A percentile compares a stretch with the other conserved stretches of the same genome.
phyloP scores from a whole-genome alignment of 1,139 yeast genomes.

The Hyphopichia khmerensis region DNA sequence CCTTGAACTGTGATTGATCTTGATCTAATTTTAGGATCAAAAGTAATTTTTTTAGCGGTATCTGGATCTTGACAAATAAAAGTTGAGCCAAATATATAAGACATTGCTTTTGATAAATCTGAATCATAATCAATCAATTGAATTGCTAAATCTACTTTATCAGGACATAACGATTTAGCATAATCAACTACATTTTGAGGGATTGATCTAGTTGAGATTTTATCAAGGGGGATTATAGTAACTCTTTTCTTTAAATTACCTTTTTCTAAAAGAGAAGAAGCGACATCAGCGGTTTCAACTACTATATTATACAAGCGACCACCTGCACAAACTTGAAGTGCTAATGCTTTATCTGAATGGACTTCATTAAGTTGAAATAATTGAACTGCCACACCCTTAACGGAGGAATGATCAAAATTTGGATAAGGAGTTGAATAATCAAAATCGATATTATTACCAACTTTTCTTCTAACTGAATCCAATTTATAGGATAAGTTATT shows the following conservation, averaged over 20 bases:
- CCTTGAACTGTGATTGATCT: conserved; percentile 94
- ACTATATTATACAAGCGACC: conserved; percentile 86
- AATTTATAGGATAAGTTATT: conserved; percentile 46
- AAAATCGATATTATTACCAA: conserved; percentile 77
- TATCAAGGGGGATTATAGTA: conserved; percentile 89
- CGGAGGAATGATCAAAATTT: conserved; percentile 59
- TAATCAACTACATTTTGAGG: conserved; percentile 42
- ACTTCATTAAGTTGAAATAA: conserved; percentile 63
- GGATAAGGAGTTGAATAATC: conserved; percentile 65
- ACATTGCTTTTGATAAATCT: conserved; percentile 80
- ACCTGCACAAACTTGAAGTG: conserved; percentile 94
- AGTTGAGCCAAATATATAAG: conserved; percentile 85
- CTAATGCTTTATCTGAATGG: conserved; percentile 67
- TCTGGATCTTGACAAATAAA: conserved; percentile 84
- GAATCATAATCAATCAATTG: conserved; percentile 73
- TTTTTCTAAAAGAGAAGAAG: conserved; percentile 72
- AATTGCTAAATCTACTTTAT: conserved; percentile 83
- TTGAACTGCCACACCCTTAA: conserved; percentile 89
- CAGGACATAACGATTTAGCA: conserved; percentile 76
- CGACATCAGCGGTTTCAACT: conserved; percentile 84
- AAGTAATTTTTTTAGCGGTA: conserved; percentile 84
- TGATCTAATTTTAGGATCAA: conserved; percentile 74
- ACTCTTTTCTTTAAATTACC: conserved; percentile 82
- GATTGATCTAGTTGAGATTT: conserved; percentile 61
- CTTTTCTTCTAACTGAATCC: conserved; percentile 59